Base-by-base conservation (phyloP, 2,329 filamentous ascomycete species). In the Alternaria sp. region DNA sequence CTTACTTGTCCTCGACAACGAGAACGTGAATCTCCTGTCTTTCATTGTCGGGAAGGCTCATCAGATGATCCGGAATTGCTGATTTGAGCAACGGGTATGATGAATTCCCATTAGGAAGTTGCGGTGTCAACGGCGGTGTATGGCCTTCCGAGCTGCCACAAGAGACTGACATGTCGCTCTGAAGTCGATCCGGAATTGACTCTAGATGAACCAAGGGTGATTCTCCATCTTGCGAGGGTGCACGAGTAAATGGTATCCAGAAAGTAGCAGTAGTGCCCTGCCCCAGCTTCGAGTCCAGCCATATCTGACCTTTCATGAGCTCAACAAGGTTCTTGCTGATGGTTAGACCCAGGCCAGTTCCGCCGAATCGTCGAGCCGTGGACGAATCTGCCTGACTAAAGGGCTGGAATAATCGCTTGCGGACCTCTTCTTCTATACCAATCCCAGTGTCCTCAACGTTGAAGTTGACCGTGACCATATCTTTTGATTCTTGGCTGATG, bases 331-430 rank as follows among this genome's bases (percentile, higher is more conserved):
- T 93, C 78, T 94, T 94, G 80, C 89, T 92, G 68, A 95, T 95
- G 2, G 91, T 93, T 65, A 95, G 79, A 0, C 92, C 92, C 0
- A 95, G 81, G 1, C 91, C 92, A 1, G 91, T 94, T 1, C 92
- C 92, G 43, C 91, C 91, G 76, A 93, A 94, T n/a, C 89, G 86
- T 57, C 91, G 84, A 17, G 91, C 91, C 0, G 92, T 94, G 4
- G 91, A 93, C 1, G 91, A 88, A 73, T 95, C 92, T 5, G 91
- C 92, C 77, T 96, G 92, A 64, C 89, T 92, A 77, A 95, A 96
- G 0, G 92, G 92, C 67, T 90, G 89, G 80, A 95, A 96, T 1
- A 95, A 83, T 40, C 86, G 86, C 71, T 89, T 89, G 17, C 88
- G 86, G 6, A 93, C 90, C 59, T 92, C 90, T 51, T 93, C 90